phyloP scores from a whole-genome alignment of 495 filamentous ascomycete species.

The Tuber indicum region DNA sequence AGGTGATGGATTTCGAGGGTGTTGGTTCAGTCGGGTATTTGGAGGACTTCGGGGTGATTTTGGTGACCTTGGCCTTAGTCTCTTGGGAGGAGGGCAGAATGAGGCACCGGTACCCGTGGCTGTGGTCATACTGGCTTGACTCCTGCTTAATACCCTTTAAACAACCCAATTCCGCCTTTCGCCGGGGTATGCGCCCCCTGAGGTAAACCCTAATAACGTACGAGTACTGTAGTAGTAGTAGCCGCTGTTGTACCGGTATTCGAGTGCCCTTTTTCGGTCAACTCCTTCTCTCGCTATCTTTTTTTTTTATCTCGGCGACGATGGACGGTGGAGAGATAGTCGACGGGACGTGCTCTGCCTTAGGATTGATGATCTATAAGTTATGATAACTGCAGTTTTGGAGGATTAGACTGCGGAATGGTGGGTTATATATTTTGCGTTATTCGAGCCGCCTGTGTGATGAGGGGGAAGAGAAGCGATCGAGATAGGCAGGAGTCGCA shows the following conservation, averaged over 20 bases:
- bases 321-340: not conserved
- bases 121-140: conserved; percentile 36
- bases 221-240: not conserved
- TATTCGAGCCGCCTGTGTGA: conserved; percentile 1
- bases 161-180: conserved; percentile 27
- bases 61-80: conserved; percentile 38
- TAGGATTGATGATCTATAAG: not conserved
- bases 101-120: conserved; percentile 39
- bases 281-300: not conserved
- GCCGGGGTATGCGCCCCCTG: not conserved
- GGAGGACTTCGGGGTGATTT: conserved; percentile 35
- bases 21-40: conserved; percentile 20
- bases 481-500: not conserved
- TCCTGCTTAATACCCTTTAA: conserved; percentile 25
- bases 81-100: conserved; percentile 37
- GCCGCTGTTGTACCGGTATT: not conserved
- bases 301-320: not conserved
- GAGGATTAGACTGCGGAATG: not conserved
- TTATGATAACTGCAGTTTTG: not conserved
- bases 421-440: not conserved
- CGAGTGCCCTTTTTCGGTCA: not conserved
- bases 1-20: conserved; percentile 30
- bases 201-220: not conserved
- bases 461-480: not conserved
- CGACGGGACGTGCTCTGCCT: not conserved